phyloP scores from a whole-genome alignment of 108 stramenopile genomes.

The Fragilariopsis cylindrus region DNA sequence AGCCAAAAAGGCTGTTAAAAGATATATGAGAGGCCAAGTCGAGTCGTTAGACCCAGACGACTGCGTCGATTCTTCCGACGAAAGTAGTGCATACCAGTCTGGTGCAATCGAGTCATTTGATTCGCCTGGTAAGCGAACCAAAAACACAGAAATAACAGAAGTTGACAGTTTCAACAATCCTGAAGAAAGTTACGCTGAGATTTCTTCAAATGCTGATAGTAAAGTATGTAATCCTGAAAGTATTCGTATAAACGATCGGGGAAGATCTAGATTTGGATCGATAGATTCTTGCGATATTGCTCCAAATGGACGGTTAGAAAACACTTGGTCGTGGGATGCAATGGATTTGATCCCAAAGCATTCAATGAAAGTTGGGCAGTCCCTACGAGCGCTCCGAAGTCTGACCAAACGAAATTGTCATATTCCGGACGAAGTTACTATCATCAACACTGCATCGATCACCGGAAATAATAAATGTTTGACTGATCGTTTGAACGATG shows the following conservation, averaged over 20 bases:
- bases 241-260: conserved; percentile 3
- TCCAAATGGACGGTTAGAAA: conserved; percentile 10
- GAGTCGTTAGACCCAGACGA: conserved; percentile 8
- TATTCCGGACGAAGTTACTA: conserved; percentile 35
- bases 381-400: conserved; percentile 26
- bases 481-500: conserved; percentile 26
- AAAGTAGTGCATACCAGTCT: not conserved
- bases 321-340: conserved; percentile 30
- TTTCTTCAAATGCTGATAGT: conserved; percentile 26
- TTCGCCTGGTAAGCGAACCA: conserved; percentile 3
- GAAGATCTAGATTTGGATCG: not conserved
- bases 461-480: conserved; percentile 19
- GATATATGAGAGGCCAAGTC: conserved; percentile 6
- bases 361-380: conserved; percentile 17
- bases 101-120: not conserved
- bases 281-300: not conserved
- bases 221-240: conserved; percentile 30
- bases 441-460: conserved; percentile 15
- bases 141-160: conserved; percentile 18
- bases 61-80: not conserved
- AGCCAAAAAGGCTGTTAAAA: conserved; percentile 10
- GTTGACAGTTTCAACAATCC: conserved; percentile 29
- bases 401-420: conserved; percentile 14
- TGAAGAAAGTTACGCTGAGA: conserved; percentile 17
- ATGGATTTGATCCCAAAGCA: conserved; percentile 19